A percentile compares a stretch with the other conserved stretches of the same genome.
phyloP scores from a whole-genome alignment of 169 alveolate species.

The Ichthyophthirius multifiliis region DNA sequence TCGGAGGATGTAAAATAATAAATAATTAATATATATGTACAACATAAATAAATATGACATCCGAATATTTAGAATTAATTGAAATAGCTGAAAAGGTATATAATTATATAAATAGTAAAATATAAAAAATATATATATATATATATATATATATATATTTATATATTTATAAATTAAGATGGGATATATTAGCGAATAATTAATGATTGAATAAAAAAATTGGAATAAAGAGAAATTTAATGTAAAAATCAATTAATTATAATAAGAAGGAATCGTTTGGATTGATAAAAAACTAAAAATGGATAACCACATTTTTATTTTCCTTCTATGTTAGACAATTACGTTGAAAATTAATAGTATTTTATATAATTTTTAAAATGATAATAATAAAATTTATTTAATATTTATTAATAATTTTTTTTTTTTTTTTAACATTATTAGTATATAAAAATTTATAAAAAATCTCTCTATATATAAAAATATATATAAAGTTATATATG shows the following conservation, averaged over 20 bases:
- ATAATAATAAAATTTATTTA: neutral
- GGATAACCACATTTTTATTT: constrained; percentile 17
- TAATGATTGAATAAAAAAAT: constrained; percentile 5
- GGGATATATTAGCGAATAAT: constrained; percentile 23
- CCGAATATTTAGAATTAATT: neutral
- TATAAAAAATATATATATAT: neutral
- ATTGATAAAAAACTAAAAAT: constrained; percentile 23
- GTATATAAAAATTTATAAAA: too few relatives aligned
- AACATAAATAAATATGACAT: constrained; percentile 16
- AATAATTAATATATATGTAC: constrained; percentile 37
- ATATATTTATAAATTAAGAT: neutral
- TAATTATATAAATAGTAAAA: neutral
- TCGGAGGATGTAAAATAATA: constrained; percentile 28
- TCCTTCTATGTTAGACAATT: constrained; percentile 28
- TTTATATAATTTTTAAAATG: neutral
- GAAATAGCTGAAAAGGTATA: constrained; percentile 32
- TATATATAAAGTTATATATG: too few relatives aligned
- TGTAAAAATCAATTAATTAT: constrained; percentile 14
- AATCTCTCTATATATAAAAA: too few relatives aligned
- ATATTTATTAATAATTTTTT: too few relatives aligned
- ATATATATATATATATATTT: neutral
- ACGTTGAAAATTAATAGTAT: constrained; percentile 4
- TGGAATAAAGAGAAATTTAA: constrained; percentile 36
- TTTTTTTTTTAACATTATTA: too few relatives aligned
- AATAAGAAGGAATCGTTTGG: constrained; percentile 45